These are phyloP conservation scores for Sporisorium scitamineum DNA, from an alignment of 1,284 basidiomycete genomes.

Conservation along the genomic window DNA sequence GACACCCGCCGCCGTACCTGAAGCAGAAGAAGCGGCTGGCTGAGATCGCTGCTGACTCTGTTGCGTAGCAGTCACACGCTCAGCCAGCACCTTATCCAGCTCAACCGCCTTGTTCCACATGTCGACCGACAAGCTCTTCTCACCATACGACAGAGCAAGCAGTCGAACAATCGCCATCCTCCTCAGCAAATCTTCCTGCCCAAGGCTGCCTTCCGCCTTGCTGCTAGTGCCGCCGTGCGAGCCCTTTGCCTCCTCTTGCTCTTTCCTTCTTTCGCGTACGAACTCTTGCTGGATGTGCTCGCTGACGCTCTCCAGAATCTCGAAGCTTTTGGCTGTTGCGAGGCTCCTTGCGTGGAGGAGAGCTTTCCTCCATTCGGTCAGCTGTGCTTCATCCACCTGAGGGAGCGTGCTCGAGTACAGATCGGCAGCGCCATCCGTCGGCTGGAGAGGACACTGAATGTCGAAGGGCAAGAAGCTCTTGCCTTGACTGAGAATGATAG, in stretches of 20 bases:
- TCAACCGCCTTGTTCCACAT: constrained; percentile 49
- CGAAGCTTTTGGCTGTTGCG: constrained; percentile 49
- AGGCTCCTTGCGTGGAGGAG: constrained; percentile 36
- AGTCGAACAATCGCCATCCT: constrained; percentile 56
- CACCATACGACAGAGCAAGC: constrained; percentile 49
- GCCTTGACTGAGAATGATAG: constrained; percentile 78
- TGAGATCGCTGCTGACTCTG: constrained; percentile 24
- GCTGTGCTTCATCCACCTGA: constrained; percentile 16
- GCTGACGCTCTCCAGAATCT: constrained; percentile 56
- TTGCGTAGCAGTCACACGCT: constrained; percentile 20
- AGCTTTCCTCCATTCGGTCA: constrained; percentile 34
- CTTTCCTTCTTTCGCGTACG: constrained; percentile 49
- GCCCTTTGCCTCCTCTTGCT: constrained; percentile 28
- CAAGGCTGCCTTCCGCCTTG: constrained; percentile 17
- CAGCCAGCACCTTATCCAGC: constrained; percentile 32
- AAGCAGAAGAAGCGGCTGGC: constrained; percentile 2
- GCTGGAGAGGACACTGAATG: constrained; percentile 47
- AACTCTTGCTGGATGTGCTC: constrained; percentile 64
- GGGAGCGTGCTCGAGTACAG: constrained; percentile 16
- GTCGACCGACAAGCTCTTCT: constrained; percentile 37
- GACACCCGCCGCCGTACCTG: constrained; percentile 8
- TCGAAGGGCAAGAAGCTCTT: constrained; percentile 70
- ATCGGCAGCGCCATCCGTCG: not conserved
- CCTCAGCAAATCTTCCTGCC: constrained; percentile 59
- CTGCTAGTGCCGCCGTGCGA: constrained; percentile 19